Evolutionary conservation across 2,329 filamentous ascomycete genomes (phyloP).

Genomic region (Leptoxyphium fumago): DNA sequence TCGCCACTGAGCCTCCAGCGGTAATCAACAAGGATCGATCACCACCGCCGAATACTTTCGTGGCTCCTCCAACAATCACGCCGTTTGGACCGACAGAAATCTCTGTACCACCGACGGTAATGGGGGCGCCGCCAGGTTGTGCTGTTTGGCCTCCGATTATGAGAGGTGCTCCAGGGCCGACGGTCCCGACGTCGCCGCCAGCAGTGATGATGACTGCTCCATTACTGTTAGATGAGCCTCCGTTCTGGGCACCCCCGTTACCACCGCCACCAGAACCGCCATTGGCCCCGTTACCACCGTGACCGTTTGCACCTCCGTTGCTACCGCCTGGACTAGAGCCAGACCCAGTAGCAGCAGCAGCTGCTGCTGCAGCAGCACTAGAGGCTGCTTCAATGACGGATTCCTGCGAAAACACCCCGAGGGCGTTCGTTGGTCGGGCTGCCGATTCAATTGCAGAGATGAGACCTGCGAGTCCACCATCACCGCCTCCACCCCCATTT

Average conservation of each 20-base stretch:
- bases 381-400: not conserved
- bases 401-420: conserved; percentile 1
- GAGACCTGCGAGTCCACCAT: not conserved
- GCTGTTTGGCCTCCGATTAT: conserved; percentile 15
- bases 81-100: conserved; percentile 7
- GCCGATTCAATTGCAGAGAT: conserved; percentile 1
- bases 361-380: not conserved
- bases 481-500: not conserved
- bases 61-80: conserved; percentile 10
- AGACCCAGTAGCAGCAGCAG: not conserved
- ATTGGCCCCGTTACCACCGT: not conserved
- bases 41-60: not conserved
- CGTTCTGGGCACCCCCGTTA: not conserved
- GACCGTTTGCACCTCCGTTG: not conserved
- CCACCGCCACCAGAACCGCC: not conserved
- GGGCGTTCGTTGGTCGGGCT: conserved; percentile 1
- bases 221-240: not conserved
- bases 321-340: not conserved
- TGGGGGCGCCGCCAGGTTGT: conserved; percentile 13
- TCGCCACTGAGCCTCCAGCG: conserved; percentile 3
- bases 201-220: conserved; percentile 2
- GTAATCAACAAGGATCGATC: conserved; percentile 2
- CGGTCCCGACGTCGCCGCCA: conserved; percentile 6
- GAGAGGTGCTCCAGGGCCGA: conserved; percentile 9
- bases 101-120: conserved; percentile 10